Evolutionary conservation across 2,329 filamentous ascomycete species (phyloP), one percentile per base, ranked within the genome.

Genomic region (Penicillium sp.): DNA sequence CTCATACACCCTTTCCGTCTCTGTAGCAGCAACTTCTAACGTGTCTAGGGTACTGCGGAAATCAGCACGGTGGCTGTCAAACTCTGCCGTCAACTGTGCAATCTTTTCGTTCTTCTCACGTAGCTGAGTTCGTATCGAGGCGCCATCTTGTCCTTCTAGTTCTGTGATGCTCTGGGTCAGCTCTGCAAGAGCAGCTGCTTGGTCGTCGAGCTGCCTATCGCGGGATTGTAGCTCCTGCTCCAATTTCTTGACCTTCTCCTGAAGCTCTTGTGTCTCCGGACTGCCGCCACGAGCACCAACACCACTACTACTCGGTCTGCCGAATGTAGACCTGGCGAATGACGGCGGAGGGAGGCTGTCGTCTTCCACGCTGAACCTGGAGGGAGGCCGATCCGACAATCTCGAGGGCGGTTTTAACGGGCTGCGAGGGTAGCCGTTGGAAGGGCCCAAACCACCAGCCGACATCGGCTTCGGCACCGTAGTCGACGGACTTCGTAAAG

Each of bases 51-150:
- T 99, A 71, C 90, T 96, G 63, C 94, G 82, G 74, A 99, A 99
- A 72, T 99, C 94, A 18, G 94, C 93, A 58, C 94, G 84, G 70
- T 99, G 93, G 9, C 88, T 85, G 68, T 99, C 94, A 66, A 99
- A 99, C 69, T 99, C 94, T 8, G 90, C 85, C 0, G 92, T 97
- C 64, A 99, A 82, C 79, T 93, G 87, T 24, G 88, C 86, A 63
- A 99, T 97, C 77, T 92, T 96, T 58, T 99, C 94, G 66, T 97
- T 97, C 81, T 96, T 97, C 74, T 99, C 94, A 23, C 90, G 83
- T 54, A 99, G 76, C 64, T 96, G 75, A n/a, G 87, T 83, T 54
- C 92, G 86, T 57, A 99, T 79, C 68, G 95, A 89, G 5, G 82
- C 71, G 2, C 86, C 81, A 69, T 96, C 92, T 63, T 86, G 87